Base-by-base conservation (phyloP, 2,329 filamentous ascomycete species). In the Apiospora marii region DNA sequence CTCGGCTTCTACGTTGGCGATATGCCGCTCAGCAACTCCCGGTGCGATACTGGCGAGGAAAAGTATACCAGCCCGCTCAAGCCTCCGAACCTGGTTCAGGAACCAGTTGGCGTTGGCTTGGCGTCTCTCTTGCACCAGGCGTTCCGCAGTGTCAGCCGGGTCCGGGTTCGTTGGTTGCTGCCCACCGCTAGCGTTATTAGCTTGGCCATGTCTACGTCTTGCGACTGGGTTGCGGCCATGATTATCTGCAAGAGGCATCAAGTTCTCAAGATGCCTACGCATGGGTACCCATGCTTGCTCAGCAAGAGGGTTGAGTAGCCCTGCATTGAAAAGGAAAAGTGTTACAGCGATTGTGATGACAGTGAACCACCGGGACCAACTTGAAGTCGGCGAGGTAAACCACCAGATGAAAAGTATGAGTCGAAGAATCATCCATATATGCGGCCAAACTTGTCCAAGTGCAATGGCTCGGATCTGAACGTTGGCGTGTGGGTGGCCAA, bases 11-110 rank as follows among this genome's bases (percentile, higher is more conserved):
- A 90, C 79, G 64, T 88, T 85, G 34, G 87, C 88, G 73, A 92
- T 92, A 74, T 92, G 91, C 68, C 90, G 84, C 80, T 92, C 91
- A 0, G 90, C 90, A 34, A 92, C 86, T 13, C 91, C 91, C 0
- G 91, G 91, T 1, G 90, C 89, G 73, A 92, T 87, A 78, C 91
- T 92, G 27, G 91, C 91, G 30, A 92, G 82, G 77, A 92, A 92
- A 34, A 92, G 83, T 22, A 92, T 85, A 0, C 88, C 85, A 24
- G 90, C 88, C 74, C 91, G 86, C 80, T 92, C 90, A 8, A 89
- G 77, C 14, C 89, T 83, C 72, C 90, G 84, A 6, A 88, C 80
- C 72, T 88, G 87, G 69, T 85, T 80, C 73, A 86, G 78, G 6
- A 90, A 76, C 86, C 88, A 87, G 67, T 84, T 84, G 12, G 82